Base-by-base conservation (phyloP, 257 asterid species). In the Asclepias syriaca region DNA sequence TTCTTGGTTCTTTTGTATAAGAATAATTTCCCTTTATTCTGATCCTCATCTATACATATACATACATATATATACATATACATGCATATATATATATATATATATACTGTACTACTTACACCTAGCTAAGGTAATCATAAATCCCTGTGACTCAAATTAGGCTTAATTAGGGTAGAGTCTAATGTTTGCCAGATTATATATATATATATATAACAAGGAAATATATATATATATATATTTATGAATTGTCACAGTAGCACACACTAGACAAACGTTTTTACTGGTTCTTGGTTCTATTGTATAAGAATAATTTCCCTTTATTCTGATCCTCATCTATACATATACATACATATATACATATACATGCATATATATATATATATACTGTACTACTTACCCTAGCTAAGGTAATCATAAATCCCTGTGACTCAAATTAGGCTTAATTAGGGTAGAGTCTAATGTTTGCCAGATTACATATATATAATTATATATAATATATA, bases 241-340 rank as follows among this genome's bases (percentile, higher is more conserved):
- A 40, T 74, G 90, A 79, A 76, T 82, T 81, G 90, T 85, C 89
- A 85, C 80, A 50, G 63, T 71, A 39, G 12, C 50, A 63, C 74
- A 57, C 77, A 73, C 74, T 61, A 21, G 72, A n/a, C 77, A 72
- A 69, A 81, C 69, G 29, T 58, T 69, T 74, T 74, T 68, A 76
- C 71, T 56, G 82, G 81, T 80, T 79, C 66, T 75, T 83, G 56
- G 76, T 1, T 40, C 75, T 84, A 57, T 15, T 76, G 74, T 78
- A 4, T 78, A 4, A 53, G 0, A 14, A 4, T 70, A 29, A 58
- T 54, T 14, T 56, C 61, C 66, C 43, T 53, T 43, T 66, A 53
- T 43, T 43, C 67, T 32, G 37, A 66, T 45, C 64, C 34, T 66
- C 58, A 7, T 13, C 39, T 40, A 18, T 15, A 2, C 3, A 40